Evolutionary conservation across 192 early-diverging fungal species (phyloP), one percentile per base, ranked within the genome.

Genomic region (Lunasporangiospora selenospora): DNA sequence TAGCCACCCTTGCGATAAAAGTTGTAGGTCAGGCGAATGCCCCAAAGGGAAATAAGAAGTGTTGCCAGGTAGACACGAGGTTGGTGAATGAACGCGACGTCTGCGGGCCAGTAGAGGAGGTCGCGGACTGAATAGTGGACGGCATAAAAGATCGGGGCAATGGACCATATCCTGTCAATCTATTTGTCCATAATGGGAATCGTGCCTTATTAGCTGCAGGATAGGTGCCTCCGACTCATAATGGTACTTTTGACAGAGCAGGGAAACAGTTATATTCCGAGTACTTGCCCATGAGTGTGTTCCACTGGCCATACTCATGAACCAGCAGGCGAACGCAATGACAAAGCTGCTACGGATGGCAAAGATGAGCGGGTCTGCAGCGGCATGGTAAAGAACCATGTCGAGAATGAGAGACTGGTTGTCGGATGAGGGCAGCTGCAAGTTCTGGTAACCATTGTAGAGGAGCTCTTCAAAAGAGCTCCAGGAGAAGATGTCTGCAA

Each of bases 1-100:
- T 91, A 95, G 6, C 92, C 92, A 2, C 91, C 93, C 58, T 92
- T 89, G 11, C 93, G 58, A 19, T 78, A 70, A 59, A 92, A 93
- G 77, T 94, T 95, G 65, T 79, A 92, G 0, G 90, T 91, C 36
- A 95, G 67, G 18, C 94, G 84, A 1, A 75, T 6, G 7, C 88
- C 87, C 95, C 95, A 97, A 18, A 86, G 18, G 0, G 77, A 53
- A 16, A 88, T 84, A 11, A 92, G 57, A 12, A 66, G 10, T 19
- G 77, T 43, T 7, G 82, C 81, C 9, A 81, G 40, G 10, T 65
- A 60, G 23, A 62, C 58, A 39, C 59, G 63, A 50, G 49, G 42
- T 32, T 29, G 7, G 53, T 58, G 40, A 30, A 21, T 30, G 50
- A 62, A 81, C 12, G 39, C 46, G 12, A 41, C 36, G 21, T 60